Percentiles rank a stretch among this genome's conserved stretches.
Conservation (phyloP, 1,139 yeast species). For the Taphrina populina region DNA sequence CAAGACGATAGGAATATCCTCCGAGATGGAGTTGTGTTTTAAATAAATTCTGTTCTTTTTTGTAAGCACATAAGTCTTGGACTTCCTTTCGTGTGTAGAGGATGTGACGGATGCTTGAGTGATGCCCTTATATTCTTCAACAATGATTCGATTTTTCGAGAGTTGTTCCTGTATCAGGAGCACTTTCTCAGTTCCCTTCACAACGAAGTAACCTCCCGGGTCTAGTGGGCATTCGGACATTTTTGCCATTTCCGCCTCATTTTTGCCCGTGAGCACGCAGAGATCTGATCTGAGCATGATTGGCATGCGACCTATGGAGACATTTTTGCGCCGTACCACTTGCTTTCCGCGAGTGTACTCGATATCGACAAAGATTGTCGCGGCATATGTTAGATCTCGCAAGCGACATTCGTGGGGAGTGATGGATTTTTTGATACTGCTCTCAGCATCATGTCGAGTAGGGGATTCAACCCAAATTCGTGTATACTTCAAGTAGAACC, state of each 20-base stretch:
- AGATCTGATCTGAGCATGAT: slow-evolving; percentile 91
- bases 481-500: slow-evolving; percentile 83
- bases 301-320: slow-evolving; percentile 97
- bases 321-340: slow-evolving; percentile 81
- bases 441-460: slow-evolving; percentile 56
- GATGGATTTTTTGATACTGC: slow-evolving; percentile 46
- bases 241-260: slow-evolving; percentile 79
- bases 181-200: slow-evolving; percentile 97
- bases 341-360: slow-evolving; percentile 94
- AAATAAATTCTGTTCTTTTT: slow-evolving; percentile 84
- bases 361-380: slow-evolving; percentile 94
- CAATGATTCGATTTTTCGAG: slow-evolving; percentile 94
- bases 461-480: slow-evolving; percentile 78
- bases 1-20: slow-evolving; percentile 91
- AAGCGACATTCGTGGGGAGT: slow-evolving; percentile 97
- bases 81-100: slow-evolving; percentile 95
- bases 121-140: slow-evolving; percentile 88
- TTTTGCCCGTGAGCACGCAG: slow-evolving; percentile 77
- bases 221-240: slow-evolving; percentile 94
- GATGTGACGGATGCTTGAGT: slow-evolving; percentile 98
- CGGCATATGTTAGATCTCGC: slow-evolving; percentile 91
- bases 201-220: slow-evolving; percentile 98
- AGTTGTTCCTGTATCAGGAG: slow-evolving; percentile 95
- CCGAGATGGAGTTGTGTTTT: slow-evolving; percentile 91
- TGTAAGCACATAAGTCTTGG: slow-evolving; percentile 91